phyloP scores from a whole-genome alignment of 106 monocot species.

The Posidonia australis region DNA sequence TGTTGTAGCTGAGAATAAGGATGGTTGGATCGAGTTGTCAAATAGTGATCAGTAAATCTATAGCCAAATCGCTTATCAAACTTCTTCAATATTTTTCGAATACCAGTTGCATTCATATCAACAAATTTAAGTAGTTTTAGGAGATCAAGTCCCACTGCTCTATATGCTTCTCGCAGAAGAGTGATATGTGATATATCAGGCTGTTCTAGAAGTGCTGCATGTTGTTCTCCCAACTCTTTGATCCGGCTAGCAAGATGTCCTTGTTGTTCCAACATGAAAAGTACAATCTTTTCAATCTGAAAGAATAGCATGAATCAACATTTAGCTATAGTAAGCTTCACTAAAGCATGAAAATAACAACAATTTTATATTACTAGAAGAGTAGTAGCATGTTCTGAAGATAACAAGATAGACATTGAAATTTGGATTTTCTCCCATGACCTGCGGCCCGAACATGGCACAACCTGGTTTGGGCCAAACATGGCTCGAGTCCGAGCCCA shows the following conservation, averaged over 20 bases:
- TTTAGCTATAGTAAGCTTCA: background rate
- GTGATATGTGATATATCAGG: constrained; percentile 54
- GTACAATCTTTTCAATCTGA: constrained; percentile 85
- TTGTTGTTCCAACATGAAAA: constrained; percentile 86
- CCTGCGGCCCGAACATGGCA: no score
- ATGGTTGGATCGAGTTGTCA: constrained; percentile 75
- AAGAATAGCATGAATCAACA: constrained; percentile 1
- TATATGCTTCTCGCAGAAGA: constrained; percentile 61
- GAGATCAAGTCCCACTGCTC: constrained; percentile 64
- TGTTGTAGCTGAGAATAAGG: constrained; percentile 96
- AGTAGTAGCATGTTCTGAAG: no score
- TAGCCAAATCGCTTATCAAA: constrained; percentile 89
- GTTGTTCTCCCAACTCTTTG: constrained; percentile 46
- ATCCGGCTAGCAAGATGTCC: constrained; percentile 68
- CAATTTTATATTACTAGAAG: no score
- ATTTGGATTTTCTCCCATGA: no score
- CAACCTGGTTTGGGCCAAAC: no score
- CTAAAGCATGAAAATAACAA: no score
- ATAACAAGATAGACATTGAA: no score
- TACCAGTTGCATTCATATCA: constrained; percentile 82
- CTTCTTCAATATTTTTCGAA: constrained; percentile 95
- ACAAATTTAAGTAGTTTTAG: constrained; percentile 82
- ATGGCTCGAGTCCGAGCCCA: no score
- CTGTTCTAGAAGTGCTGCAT: constrained; percentile 35
- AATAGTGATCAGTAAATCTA: constrained; percentile 76